Percentiles rank a stretch among this genome's conserved stretches.
Evolutionary conservation across 495 filamentous ascomycete species (phyloP).

Genomic region (Annulohypoxylon moriforme): DNA sequence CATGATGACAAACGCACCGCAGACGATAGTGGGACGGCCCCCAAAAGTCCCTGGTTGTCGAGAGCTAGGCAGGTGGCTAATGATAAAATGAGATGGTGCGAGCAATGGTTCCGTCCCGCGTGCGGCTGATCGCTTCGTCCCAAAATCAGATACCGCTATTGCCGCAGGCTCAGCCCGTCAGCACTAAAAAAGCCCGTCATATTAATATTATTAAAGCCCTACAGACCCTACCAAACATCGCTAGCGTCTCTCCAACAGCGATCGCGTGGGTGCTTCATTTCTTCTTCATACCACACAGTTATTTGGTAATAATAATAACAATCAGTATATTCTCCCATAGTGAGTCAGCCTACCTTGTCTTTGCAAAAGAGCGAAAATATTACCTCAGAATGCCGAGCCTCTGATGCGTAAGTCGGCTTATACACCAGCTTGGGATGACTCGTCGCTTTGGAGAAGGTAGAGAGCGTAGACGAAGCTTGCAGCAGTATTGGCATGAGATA

Average conservation of each 20-base stretch:
- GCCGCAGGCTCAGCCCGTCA: conserved; percentile 19
- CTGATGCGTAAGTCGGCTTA: neutral
- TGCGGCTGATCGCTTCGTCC: conserved; percentile 36
- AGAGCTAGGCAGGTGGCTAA: neutral
- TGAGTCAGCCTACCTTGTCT: neutral
- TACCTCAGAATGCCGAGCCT: neutral
- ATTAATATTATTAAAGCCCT: conserved; percentile 19
- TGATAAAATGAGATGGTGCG: conserved; percentile 21
- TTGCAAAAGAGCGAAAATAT: neutral
- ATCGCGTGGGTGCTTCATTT: conserved; percentile 12
- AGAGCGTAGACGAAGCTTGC: conserved; percentile 6
- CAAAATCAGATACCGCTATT: conserved; percentile 1
- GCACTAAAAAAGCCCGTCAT: conserved; percentile 29
- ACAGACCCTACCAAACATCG: conserved; percentile 11
- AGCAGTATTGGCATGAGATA: neutral
- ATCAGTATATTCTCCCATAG: neutral
- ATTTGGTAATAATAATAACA: conserved; percentile 4
- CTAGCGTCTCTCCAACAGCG: neutral
- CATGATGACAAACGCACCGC: neutral
- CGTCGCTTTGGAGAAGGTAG: neutral
- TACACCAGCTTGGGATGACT: neutral
- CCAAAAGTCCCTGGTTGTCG: conserved; percentile 2
- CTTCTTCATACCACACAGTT: conserved; percentile 8
- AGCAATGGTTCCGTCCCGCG: conserved; percentile 22
- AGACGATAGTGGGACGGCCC: conserved; percentile 15